phyloP scores from a whole-genome alignment of 139 green algal species.

The Chlorella sp. region DNA sequence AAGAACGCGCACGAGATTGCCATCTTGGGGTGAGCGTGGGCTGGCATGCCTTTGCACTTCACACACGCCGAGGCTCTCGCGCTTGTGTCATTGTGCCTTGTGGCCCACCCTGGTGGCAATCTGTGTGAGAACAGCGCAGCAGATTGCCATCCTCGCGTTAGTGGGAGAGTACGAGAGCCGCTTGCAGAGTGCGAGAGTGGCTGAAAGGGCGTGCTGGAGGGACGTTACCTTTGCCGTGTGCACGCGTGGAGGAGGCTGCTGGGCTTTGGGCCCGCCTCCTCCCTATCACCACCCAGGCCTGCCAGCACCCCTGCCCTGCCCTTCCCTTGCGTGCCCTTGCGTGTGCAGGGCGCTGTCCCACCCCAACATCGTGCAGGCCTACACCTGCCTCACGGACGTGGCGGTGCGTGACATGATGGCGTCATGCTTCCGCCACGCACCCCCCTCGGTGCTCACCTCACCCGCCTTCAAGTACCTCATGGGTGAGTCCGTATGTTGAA shows the following conservation, averaged over 20 bases:
- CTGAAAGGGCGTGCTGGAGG: neutral
- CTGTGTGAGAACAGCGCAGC: neutral
- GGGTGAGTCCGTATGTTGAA: too few species aligned
- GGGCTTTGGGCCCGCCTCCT: neutral
- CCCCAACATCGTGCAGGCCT: neutral
- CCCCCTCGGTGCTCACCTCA: neutral
- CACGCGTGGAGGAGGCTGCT: too few species aligned
- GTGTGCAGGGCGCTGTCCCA: neutral
- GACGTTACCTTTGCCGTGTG: neutral
- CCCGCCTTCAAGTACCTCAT: too few species aligned
- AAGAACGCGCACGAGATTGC: conserved; percentile 11
- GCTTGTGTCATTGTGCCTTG: neutral
- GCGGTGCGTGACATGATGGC: neutral
- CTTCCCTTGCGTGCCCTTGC: neutral
- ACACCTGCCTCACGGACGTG: neutral
- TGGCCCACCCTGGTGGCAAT: neutral
- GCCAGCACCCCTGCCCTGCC: neutral
- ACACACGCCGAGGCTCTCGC: neutral
- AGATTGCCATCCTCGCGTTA: neutral
- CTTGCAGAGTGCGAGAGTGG: neutral
- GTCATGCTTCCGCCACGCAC: neutral
- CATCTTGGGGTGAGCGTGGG: neutral
- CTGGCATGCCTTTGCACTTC: neutral
- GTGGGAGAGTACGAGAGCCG: neutral
- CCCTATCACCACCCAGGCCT: neutral